Evolutionary conservation across 2,329 filamentous ascomycete genomes (phyloP), one percentile per base, ranked within the genome.

Genomic region (Orbilia ellipsospora): DNA sequence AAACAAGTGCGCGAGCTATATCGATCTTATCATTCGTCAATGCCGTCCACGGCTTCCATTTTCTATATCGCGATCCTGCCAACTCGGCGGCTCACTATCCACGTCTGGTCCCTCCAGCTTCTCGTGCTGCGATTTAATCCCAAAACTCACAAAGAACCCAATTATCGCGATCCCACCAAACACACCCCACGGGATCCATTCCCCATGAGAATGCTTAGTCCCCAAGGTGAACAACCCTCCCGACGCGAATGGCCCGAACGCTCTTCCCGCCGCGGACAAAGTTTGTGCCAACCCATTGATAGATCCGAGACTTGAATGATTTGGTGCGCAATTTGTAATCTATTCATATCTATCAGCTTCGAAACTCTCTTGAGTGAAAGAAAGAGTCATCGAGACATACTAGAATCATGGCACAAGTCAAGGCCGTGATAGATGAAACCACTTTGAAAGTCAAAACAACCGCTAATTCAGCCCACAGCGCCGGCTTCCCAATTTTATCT

Each of bases 201-300:
- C 94, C 0, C 95, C 94, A 80, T 93, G 95, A 1, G 90, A 91
- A 10, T 86, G 84, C 57, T 87, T 86, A 0, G 89, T 90, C 0
- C 93, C 90, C 0, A 94, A 84, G 0, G 92, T 92, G 82, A 96
- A 99, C 0, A 99, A 85, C 0, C 90, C 90, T 0, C 95, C 95
- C 0, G 93, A 95, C 0, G 96, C 84, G 78, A 98, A 94, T 0
- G 95, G 95, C 0, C 95, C 95, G 0, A 93, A 87, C 51, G 94
- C 93, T 73, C 95, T 89, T 7, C 95, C 95, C 0, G 92, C 92
- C 0, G 95, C 95, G 0, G 93, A 96, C 0, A 99, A 88, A 0
- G 93, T 97, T 82, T 99, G 95, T 0, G 95, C 95, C 36, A 98
- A 87, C 8, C 95, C 95, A 80, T 99, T 97, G 26, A 99, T 86